Percentiles rank a stretch among this genome's conserved stretches.
Conservation (phyloP, 139 green algal species). For the Yamagishiella unicocca region DNA sequence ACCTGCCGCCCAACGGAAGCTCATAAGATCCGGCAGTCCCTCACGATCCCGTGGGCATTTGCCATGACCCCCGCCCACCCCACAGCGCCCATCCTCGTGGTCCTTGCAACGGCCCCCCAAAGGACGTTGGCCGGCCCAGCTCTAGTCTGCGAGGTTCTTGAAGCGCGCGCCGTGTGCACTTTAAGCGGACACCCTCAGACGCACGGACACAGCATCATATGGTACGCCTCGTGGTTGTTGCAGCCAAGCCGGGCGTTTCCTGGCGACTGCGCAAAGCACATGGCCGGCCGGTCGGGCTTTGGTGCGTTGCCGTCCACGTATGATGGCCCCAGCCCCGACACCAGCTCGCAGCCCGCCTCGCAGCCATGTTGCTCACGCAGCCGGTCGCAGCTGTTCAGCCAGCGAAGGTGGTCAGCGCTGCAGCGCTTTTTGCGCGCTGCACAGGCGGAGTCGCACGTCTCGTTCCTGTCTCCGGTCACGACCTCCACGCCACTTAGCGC, state of each 20-base stretch:
- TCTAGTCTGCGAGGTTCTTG: too few species aligned
- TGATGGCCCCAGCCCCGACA: slow-evolving; percentile 49
- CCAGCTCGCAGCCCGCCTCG: slow-evolving; percentile 53
- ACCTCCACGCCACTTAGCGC: slow-evolving; percentile 60
- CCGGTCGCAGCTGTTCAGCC: slow-evolving; percentile 81
- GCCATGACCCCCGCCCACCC: too few species aligned
- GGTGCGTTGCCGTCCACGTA: slow-evolving; percentile 73
- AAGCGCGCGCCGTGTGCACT: too few species aligned
- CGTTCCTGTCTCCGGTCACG: slow-evolving; percentile 45
- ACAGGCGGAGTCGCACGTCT: slow-evolving; percentile 69
- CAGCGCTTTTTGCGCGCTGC: slow-evolving; percentile 50
- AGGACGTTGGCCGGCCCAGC: too few species aligned
- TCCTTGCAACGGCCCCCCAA: too few species aligned
- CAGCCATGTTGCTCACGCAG: slow-evolving; percentile 70
- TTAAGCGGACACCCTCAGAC: neutral
- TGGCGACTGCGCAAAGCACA: slow-evolving; percentile 66
- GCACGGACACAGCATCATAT: slow-evolving; percentile 28
- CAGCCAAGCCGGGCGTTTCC: neutral
- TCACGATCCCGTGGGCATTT: too few species aligned
- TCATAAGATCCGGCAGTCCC: too few species aligned
- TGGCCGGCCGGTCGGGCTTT: slow-evolving; percentile 74
- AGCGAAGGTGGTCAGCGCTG: slow-evolving; percentile 53
- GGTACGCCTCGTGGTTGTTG: neutral
- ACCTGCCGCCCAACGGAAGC: too few species aligned
- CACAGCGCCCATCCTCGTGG: too few species aligned